Percentiles rank a stretch among this genome's conserved stretches.
phyloP scores from a whole-genome alignment of 2,329 filamentous ascomycete species.

The Sporothrix phasma region DNA sequence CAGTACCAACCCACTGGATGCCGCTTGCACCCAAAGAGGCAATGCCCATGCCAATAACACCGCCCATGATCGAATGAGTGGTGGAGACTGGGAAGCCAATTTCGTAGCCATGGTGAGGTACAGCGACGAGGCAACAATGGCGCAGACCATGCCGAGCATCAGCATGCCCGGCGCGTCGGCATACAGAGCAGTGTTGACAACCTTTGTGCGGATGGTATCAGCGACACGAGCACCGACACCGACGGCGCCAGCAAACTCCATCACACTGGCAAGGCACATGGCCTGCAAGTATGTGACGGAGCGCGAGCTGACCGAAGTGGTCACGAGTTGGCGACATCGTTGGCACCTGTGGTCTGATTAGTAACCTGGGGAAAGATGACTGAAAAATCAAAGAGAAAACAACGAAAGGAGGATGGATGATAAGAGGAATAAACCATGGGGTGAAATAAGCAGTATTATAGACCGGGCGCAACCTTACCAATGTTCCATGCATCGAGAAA shows the following conservation, averaged over 20 bases:
- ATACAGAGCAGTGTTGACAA: slow-evolving; percentile 42
- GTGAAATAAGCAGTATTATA: too few species aligned
- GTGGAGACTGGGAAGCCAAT: slow-evolving; percentile 50
- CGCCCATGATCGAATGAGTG: slow-evolving; percentile 51
- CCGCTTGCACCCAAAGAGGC: slow-evolving; percentile 41
- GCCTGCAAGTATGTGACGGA: slow-evolving; percentile 53
- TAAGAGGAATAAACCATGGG: too few species aligned
- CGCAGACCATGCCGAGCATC: slow-evolving; percentile 50
- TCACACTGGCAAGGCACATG: slow-evolving; percentile 46
- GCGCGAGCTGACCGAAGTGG: slow-evolving; percentile 61
- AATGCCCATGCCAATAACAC: slow-evolving; percentile 50
- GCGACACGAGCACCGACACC: slow-evolving; percentile 51
- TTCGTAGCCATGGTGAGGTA: slow-evolving; percentile 49
- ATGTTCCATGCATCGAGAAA: slow-evolving; percentile 60
- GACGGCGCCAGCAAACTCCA: slow-evolving; percentile 53
- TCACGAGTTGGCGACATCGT: slow-evolving; percentile 70
- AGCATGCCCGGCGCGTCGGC: slow-evolving; percentile 38
- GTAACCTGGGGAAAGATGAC: not conserved
- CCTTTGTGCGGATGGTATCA: slow-evolving; percentile 51
- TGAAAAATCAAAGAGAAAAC: not conserved
- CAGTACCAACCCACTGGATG: slow-evolving; percentile 43
- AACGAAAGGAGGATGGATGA: too few species aligned
- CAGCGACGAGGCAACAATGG: slow-evolving; percentile 40
- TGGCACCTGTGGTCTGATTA: slow-evolving; percentile 26
- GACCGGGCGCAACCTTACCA: slow-evolving; percentile 29